phyloP scores from a whole-genome alignment of 2,329 filamentous ascomycete genomes.

The Arthrobotrys sphaeroides region DNA sequence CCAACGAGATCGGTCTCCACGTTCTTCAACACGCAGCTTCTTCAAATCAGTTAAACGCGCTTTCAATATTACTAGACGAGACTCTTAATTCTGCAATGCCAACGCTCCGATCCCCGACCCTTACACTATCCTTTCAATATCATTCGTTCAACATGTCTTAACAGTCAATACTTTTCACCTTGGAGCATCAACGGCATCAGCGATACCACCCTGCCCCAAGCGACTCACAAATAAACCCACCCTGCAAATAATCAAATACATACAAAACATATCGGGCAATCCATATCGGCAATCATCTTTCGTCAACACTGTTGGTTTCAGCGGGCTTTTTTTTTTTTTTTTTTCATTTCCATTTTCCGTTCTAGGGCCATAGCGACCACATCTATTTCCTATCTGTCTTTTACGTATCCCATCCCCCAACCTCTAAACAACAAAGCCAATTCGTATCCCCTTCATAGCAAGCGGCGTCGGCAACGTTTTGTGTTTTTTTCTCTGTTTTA shows the following conservation, averaged over 20 bases:
- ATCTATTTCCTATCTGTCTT: constrained; percentile 43
- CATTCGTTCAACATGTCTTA: constrained; percentile 53
- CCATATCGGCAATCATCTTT: constrained; percentile 22
- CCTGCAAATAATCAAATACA: constrained; percentile 24
- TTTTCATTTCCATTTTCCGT: background rate
- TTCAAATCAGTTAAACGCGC: background rate
- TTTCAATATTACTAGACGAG: background rate
- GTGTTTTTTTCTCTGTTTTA: constrained; percentile 11
- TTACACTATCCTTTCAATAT: constrained; percentile 16
- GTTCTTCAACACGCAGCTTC: background rate
- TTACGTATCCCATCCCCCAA: constrained; percentile 16
- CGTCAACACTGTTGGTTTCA: constrained; percentile 29
- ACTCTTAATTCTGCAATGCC: background rate
- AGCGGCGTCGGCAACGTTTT: constrained; percentile 30
- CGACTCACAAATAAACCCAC: constrained; percentile 11
- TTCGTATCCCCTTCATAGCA: constrained; percentile 32
- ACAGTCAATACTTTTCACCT: constrained; percentile 16
- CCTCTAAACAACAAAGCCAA: constrained; percentile 29
- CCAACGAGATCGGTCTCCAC: too few relatives aligned
- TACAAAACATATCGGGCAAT: constrained; percentile 44
- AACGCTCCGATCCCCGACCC: background rate
- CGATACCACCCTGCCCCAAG: constrained; percentile 7
- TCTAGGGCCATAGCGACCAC: constrained; percentile 53
- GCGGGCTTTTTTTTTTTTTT: constrained; percentile 24
- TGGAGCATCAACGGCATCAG: constrained; percentile 14